phyloP scores from a whole-genome alignment of 2,329 filamentous ascomycete species.

The Aspergillus fischeri region DNA sequence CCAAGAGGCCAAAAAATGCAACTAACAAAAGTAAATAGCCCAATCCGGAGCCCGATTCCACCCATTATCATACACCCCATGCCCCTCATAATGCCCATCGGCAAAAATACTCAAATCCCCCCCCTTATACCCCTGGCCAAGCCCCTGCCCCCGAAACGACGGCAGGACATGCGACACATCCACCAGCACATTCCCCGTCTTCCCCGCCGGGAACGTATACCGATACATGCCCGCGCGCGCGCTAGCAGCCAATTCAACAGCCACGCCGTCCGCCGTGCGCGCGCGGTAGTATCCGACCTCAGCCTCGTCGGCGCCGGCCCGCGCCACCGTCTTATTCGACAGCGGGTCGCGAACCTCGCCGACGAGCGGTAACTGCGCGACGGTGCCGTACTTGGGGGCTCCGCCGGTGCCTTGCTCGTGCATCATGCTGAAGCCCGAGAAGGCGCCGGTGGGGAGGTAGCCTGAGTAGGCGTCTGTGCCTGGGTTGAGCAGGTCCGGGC shows the following conservation, averaged over 20 bases:
- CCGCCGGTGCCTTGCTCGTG: conserved; percentile 66
- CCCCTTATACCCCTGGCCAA: conserved; percentile 61
- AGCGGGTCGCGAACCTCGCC: conserved; percentile 53
- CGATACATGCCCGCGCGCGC: conserved; percentile 51
- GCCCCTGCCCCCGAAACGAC: conserved; percentile 56
- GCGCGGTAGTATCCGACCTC: conserved; percentile 61
- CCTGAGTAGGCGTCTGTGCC: conserved; percentile 41
- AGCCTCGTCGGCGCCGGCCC: conserved; percentile 49
- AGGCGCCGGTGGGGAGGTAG: conserved; percentile 44
- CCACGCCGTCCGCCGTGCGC: conserved; percentile 52
- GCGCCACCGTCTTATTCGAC: conserved; percentile 52
- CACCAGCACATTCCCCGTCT: conserved; percentile 49
- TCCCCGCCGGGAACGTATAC: conserved; percentile 53
- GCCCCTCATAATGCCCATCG: conserved; percentile 56
- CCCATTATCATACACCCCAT: conserved; percentile 61
- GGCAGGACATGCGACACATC: conserved; percentile 65
- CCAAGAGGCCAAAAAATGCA: neutral
- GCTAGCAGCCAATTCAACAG: conserved; percentile 55
- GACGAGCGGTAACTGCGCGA: conserved; percentile 55
- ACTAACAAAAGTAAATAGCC: conserved; percentile 27
- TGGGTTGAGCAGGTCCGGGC: conserved; percentile 36
- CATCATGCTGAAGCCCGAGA: conserved; percentile 60
- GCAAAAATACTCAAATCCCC: conserved; percentile 53
- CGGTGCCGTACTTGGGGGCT: conserved; percentile 65
- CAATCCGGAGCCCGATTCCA: conserved; percentile 62